These are phyloP conservation scores for Sclerotinia minor DNA, from an alignment of 2,329 filamentous ascomycete species.

Conservation along the genomic window DNA sequence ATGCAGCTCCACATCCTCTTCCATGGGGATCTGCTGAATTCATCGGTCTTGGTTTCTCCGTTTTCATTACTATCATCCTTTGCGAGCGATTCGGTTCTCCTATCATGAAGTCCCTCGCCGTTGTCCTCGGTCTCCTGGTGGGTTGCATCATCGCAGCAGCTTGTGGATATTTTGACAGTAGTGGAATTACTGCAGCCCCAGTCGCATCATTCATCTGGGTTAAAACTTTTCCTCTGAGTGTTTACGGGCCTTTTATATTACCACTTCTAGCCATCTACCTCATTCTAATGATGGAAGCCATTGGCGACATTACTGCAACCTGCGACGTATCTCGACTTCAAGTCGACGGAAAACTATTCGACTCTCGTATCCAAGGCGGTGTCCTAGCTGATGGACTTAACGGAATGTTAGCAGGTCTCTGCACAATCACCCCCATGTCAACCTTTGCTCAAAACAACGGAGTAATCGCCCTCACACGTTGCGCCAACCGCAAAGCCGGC, in stretches of 20 bases:
- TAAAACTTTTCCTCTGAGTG: conserved; percentile 68
- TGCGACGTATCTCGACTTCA: conserved; percentile 78
- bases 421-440: conserved; percentile 78
- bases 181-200: conserved; percentile 70
- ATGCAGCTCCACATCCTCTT: conserved; percentile 67
- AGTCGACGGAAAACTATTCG: conserved; percentile 69
- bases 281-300: conserved; percentile 75
- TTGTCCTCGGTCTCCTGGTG: conserved; percentile 42
- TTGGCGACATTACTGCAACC: conserved; percentile 78
- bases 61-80: conserved; percentile 76
- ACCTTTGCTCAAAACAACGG: conserved; percentile 85
- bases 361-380: conserved; percentile 76
- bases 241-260: conserved; percentile 73
- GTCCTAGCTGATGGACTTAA: conserved; percentile 77
- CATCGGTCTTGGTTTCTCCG: conserved; percentile 76
- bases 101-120: conserved; percentile 65
- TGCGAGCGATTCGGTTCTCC: conserved; percentile 80
- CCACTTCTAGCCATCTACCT: conserved; percentile 70
- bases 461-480: conserved; percentile 78
- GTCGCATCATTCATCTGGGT: conserved; percentile 77
- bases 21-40: conserved; percentile 79
- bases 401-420: conserved; percentile 71
- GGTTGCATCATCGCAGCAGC: conserved; percentile 80
- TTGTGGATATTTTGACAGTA: conserved; percentile 74
- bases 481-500: conserved; percentile 77